Percentiles rank a stretch among this genome's conserved stretches.
Evolutionary conservation across 331 rosid genomes (phyloP).

Genomic region (Pyrus hybrid): DNA sequence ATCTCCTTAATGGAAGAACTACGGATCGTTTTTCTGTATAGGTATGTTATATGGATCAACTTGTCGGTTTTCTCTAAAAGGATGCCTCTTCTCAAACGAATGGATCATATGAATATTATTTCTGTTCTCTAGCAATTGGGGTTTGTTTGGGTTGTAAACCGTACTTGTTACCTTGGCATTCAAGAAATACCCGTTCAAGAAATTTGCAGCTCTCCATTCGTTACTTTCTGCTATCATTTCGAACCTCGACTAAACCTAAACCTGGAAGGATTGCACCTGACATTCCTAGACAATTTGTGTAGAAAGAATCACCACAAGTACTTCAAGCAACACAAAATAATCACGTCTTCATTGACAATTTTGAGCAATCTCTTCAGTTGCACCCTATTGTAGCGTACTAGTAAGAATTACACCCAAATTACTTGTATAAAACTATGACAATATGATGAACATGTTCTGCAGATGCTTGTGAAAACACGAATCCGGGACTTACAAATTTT

Average conservation of each 20-base stretch:
- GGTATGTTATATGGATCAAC: background rate
- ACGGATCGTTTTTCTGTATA: background rate
- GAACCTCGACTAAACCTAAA: too few relatives aligned
- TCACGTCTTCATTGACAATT: background rate
- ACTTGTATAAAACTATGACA: too few relatives aligned
- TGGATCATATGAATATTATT: too few relatives aligned
- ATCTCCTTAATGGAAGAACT: background rate
- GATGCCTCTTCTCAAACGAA: too few relatives aligned
- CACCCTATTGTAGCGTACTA: background rate
- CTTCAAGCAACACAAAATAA: background rate
- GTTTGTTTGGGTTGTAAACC: too few relatives aligned
- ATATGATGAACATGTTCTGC: background rate
- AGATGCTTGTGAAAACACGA: background rate
- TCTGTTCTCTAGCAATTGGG: too few relatives aligned
- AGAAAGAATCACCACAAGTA: background rate
- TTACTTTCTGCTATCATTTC: too few relatives aligned
- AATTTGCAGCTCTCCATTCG: too few relatives aligned
- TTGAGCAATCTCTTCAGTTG: background rate
- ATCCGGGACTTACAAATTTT: background rate
- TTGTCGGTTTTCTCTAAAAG: background rate
- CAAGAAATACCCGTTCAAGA: too few relatives aligned
- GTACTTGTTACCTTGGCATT: too few relatives aligned
- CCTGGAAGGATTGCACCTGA: background rate
- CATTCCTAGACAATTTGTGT: background rate
- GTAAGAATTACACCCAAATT: background rate